Evolutionary conservation across 257 asterid species (phyloP), one percentile per base, ranked within the genome.

Genomic region (Plantago ovata): DNA sequence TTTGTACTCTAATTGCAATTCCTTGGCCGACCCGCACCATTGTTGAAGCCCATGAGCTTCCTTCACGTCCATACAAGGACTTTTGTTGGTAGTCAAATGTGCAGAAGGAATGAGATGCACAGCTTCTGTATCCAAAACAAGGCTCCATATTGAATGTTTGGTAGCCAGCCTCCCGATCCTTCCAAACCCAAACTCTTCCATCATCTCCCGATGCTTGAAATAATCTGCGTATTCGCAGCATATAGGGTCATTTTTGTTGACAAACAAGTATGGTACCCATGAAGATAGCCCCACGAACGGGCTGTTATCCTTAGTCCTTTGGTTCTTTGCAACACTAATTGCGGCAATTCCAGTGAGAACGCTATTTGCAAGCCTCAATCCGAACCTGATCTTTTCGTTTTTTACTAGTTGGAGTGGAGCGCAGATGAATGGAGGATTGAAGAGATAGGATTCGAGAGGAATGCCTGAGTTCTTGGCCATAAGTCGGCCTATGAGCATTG

Each of bases 91-190:
- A 9, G 80, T 77, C 61, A 86, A 46, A 71, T 76, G 63, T 22
- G 94, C 97, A 16, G 75, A 78, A 42, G 97, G 95, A 28, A 89
- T 44, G 1, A 86, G 81, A 71, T 89, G 95, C 18, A 68, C 62
- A 1, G 94, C 84, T 19, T 82, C 89, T 21, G 58, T 46, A 12
- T 44, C 58, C 10, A 77, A 55, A 21, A 84, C 22, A 10, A 82
- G 63, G 58, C 81, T 77, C 38, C 83, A 74, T 3, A 89, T 70
- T 0, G 95, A 86, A 65, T 84, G 76, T 56, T 80, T 73, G 0
- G 90, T 75, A 1, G 94, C 84, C 5, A 89, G 46, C 67, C 58
- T 84, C 18, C 77, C 97, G 2, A 82, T 75, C 44, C 57, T 75
- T 24, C 84, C 89, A 10, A 69, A 73, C 0, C 87, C 94, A 10